phyloP scores from a whole-genome alignment of 331 rosid species.

The Phaseolus coccineus region DNA sequence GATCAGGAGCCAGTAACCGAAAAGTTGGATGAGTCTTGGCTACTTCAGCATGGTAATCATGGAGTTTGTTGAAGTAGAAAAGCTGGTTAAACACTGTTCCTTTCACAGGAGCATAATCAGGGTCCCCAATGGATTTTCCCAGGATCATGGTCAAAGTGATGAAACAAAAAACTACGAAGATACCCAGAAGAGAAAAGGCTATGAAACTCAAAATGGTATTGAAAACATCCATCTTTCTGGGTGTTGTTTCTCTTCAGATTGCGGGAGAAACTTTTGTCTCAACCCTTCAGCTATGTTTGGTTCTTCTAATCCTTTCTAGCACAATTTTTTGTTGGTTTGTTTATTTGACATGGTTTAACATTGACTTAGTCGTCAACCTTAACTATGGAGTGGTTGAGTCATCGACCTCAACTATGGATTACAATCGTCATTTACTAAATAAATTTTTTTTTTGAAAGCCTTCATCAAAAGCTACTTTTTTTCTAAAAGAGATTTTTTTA shows the following conservation, averaged over 20 bases:
- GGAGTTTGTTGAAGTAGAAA: conserved; percentile 59
- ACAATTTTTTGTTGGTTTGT: too few relatives aligned
- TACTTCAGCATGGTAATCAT: conserved; percentile 53
- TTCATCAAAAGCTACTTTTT: too few relatives aligned
- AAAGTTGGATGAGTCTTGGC: conserved; percentile 44
- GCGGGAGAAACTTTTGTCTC: too few relatives aligned
- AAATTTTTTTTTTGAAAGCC: too few relatives aligned
- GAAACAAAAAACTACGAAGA: conserved; percentile 41
- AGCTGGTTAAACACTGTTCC: conserved; percentile 63
- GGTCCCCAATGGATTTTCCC: conserved; percentile 64
- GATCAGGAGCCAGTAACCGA: conserved; percentile 41
- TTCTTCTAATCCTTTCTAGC: too few relatives aligned
- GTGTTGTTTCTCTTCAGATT: not conserved
- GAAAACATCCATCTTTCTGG: conserved; percentile 45
- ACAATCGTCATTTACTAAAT: too few relatives aligned
- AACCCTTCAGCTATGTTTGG: too few relatives aligned
- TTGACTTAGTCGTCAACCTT: too few relatives aligned
- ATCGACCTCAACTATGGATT: too few relatives aligned
- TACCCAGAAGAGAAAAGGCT: conserved; percentile 24
- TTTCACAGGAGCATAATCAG: conserved; percentile 58
- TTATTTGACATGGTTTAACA: too few relatives aligned
- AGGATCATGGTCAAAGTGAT: conserved; percentile 40
- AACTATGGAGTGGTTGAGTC: too few relatives aligned
- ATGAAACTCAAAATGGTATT: conserved; percentile 42
- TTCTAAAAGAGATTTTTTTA: too few relatives aligned